Conservation (phyloP, 257 asterid genomes). For the Jacaranda mimosifolia region DNA sequence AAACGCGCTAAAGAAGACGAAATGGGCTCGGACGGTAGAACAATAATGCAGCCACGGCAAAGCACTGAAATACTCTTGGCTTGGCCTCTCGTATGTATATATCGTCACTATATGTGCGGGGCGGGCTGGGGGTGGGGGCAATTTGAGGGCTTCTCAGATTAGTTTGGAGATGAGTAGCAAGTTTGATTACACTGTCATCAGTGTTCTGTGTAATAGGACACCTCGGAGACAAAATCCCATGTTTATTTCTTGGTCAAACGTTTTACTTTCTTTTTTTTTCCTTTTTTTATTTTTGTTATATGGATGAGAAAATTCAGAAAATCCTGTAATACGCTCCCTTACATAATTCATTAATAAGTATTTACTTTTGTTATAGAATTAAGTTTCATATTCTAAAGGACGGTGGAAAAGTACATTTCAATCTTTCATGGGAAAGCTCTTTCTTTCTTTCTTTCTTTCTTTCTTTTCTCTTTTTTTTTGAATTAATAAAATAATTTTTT, state of each 20-base stretch:
- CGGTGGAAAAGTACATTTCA: background rate
- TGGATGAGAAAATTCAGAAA: background rate
- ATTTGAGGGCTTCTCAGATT: background rate
- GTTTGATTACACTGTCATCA: constrained; percentile 19
- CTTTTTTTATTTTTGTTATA: background rate
- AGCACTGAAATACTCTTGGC: constrained; percentile 14
- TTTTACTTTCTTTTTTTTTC: background rate
- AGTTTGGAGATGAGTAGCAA: constrained; percentile 14
- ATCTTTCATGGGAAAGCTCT: too few relatives aligned
- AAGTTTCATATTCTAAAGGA: background rate
- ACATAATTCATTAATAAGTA: background rate
- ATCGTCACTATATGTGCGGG: background rate
- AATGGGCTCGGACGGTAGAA: constrained; percentile 11
- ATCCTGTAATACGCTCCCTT: background rate
- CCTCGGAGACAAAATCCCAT: background rate
- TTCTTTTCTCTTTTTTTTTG: too few relatives aligned
- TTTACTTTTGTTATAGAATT: background rate
- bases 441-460: too few relatives aligned
- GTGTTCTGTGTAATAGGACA: background rate
- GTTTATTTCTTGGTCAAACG: constrained; percentile 21
- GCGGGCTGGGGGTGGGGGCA: background rate
- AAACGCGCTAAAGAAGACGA: background rate
- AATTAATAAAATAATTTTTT: too few relatives aligned
- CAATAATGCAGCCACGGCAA: constrained; percentile 33
- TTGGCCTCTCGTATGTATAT: background rate